Evolutionary conservation across 148 eudicot species (phyloP), one percentile per base, ranked within the genome.

Genomic region (Rhododendron ovatum): DNA sequence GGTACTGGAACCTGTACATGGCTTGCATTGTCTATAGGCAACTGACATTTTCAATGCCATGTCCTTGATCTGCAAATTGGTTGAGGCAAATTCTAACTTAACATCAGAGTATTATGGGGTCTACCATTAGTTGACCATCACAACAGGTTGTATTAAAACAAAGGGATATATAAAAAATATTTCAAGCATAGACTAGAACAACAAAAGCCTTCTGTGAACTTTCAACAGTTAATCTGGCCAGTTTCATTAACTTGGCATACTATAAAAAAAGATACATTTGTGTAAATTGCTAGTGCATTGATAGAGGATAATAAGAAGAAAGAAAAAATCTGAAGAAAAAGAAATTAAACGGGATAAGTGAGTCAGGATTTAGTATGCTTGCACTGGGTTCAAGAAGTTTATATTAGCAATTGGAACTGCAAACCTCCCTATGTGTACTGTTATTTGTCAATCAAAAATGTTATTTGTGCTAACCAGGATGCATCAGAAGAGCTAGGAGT

Each of bases 31-130:
- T 87, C 87, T 91, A 82, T 87, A 89, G 47, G 97, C 85, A 84
- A 92, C 96, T 0, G 99, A 93, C 78, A 98, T 92, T 83, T 98
- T 98, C 88, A 94, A 73, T 63, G 98, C 99, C 93, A 96, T 94
- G 86, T 94, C 99, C 90, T 98, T 98, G 84, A 98, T 98, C 99
- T 98, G 94, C 80, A 88, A 4, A 86, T 45, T 28, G 47, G 30
- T 30, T n/a, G 71, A 78, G 30, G 33, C 4, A 28, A 4, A 24
- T 15, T 43, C 6, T 57, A 69, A 35, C 35, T 15, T 78, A 78
- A 2, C 59, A 78, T 6, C 75, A 51, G 5, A 80, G 45, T 53
- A 47, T 37, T 45, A 28, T 85, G 8, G 39, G 41, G 24, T 59
- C 10, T 47, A 7, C 26, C 28, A 67, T 22, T 28, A 22, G 45